Base-by-base conservation (phyloP, 805 yeast species). In the Monosporozyma solicola region DNA sequence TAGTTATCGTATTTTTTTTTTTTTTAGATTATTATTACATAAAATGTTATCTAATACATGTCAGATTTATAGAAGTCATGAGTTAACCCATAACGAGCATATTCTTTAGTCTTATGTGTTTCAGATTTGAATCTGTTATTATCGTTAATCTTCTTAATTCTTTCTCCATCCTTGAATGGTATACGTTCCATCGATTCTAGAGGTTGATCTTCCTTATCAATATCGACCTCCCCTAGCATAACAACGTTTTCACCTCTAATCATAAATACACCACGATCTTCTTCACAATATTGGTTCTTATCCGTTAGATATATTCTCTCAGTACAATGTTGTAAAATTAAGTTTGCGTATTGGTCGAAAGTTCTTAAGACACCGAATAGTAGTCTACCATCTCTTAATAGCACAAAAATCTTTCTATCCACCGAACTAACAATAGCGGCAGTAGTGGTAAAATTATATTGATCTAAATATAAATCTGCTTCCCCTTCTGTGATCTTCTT, bases 161-260 rank as follows among this genome's bases (percentile, higher is more conserved):
- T 60, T 60, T 80, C 81, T 1, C 94, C 95, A 47, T 74, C 78
- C 41, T 72, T 74, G 65, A 80, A 90, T 35, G 80, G 80, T 24
- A 87, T 74, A 64, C 79, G 80, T 56, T 77, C 73, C 68, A 82
- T 74, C 13, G 72, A 69, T 43, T 74, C 75, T 60, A 87, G 69
- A 51, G 86, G 86, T 56, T 73, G 79, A 63, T 87, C 95, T 69
- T 90, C 96, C 57, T 74, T 79, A 64, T 88, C 96, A 56, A 89
- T 85, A 68, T 91, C 97, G 56, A 92, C 79, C 67, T 92, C 97
- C 22, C 98, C 99, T 66, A 94, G 68, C 82, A 91, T 80, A 9
- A 91, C 94, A 8, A 94, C 94, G 62, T 92, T 92, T 69, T 94
- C 99, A 56, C 99, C 99, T 71, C 99, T 85, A 43, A 94, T 84